Base-by-base conservation (phyloP, 148 eudicot species). In the Silene latifolia region DNA sequence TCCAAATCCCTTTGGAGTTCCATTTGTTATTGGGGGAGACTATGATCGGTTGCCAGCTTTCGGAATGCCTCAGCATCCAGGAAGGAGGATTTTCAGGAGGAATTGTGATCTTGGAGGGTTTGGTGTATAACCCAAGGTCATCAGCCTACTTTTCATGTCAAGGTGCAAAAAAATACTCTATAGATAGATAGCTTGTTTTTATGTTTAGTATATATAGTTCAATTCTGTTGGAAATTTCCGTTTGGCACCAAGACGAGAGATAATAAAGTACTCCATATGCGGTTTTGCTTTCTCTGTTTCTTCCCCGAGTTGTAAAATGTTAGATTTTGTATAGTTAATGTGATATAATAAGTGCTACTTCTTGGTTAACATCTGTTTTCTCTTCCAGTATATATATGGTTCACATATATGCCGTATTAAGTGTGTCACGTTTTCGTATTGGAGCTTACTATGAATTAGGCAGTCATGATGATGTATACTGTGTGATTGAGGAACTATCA, bases 1-100 rank as follows among this genome's bases (percentile, higher is more conserved):
- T 71, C 86, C 83, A 47, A 57, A 71, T 72, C 82, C 76, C 60
- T 53, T 73, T 20, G 72, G 82, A 72, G 3, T 35, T 6, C 90
- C 90, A 7, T 69, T 84, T 60, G 61, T 88, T 12, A 77, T 89
- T 12, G 93, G 89, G 12, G 96, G 91, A 60, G 88, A 86, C 72
- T 69, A 84, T 88, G 93, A 91, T 72, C 67, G 75, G 1, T 42
- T 48, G 15, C 87, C 85, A 21, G 47, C 11, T 60, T 73, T 69
- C 51, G 83, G 83, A 44, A 12, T 67, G 4, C 78, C 60, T 72
- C 85, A 69, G 60, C 82, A 8, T 63, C 79, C 72, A 64, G 87
- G 84, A 27, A 72, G 77, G 42, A 74, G 83, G 27, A 70, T 29
- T 73, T 75, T 79, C 42, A 61, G 80, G 69, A 77, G 75, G 23